Evolutionary conservation across 1,284 basidiomycete genomes (phyloP), one percentile per base, ranked within the genome.

Genomic region (Amylostereum areolatum): DNA sequence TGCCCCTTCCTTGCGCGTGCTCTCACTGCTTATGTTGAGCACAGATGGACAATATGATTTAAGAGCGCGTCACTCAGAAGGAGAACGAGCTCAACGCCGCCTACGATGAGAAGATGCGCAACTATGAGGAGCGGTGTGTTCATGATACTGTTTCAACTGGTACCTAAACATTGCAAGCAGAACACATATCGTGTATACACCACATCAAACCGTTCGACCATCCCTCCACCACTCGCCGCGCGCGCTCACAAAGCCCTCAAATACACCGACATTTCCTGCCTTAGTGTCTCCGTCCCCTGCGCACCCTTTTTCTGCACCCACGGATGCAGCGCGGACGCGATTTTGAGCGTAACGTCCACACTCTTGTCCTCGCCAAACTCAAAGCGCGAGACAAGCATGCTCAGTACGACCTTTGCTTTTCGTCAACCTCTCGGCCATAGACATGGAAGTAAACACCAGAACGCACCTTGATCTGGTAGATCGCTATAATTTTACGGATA

Each of bases 51-150:
- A 83, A 88, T 37, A 72, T 92, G 67, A 89, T 97, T 49, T 77
- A 82, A 52, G 92, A 96, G 57, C 84, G 86, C 58, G 85, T 96
- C 12, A 73, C 75, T 0, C 89, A 92, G 65, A 95, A 97, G 67
- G 92, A 97, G 72, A 93, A 92, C 51, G 95, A 97, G 68, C 74
- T 97, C 9, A 92, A 95, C 56, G 96, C 96, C 18, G 93, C 91
- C 5, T 97, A 97, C 59, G 95, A 98, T 59, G 96, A 99, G 71
- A 85, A 88, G 58, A 78, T 98, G 64, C 78, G 89, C 50, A 98
- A 98, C 65, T 96, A 96, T 57, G 91, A 95, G 65, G 93, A 97
- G 62, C 78, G 93, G 91, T 92, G 55, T 18, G 73, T 58, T n/a
- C n/a, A 4, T 25, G n/a, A 28, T 24, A 25, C 27, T 18, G n/a